Evolutionary conservation across 305 asterid species (phyloP).

Genomic region (Solanum hybrid): DNA sequence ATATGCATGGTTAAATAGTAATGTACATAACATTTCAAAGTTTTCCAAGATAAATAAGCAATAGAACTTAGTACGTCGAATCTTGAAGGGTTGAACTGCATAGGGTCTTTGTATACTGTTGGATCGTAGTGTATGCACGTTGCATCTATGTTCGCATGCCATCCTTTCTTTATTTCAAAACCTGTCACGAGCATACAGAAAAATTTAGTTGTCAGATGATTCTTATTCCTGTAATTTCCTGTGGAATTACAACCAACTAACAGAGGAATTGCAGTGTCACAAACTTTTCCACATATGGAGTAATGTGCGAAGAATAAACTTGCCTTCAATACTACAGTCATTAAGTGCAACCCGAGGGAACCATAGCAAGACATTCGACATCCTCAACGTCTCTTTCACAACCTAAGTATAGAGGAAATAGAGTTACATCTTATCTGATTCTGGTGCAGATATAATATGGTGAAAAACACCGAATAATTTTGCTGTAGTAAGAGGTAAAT

Average conservation of each 20-base stretch:
- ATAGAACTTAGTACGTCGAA: slow-evolving; percentile 30
- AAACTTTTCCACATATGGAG: neutral
- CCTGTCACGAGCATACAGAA: slow-evolving; percentile 21
- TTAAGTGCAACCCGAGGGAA: slow-evolving; percentile 43
- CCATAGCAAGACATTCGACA: slow-evolving; percentile 51
- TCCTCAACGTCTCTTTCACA: slow-evolving; percentile 54
- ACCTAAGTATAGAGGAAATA: slow-evolving; percentile 23
- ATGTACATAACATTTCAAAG: neutral
- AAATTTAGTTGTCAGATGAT: neutral
- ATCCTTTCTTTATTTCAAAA: slow-evolving; percentile 48
- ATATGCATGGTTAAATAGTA: neutral
- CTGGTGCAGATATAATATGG: neutral
- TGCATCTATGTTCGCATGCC: slow-evolving; percentile 54
- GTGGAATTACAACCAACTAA: neutral
- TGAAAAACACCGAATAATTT: neutral
- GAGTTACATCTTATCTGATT: neutral
- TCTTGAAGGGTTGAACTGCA: slow-evolving; percentile 49
- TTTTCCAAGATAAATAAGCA: neutral
- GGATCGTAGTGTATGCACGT: slow-evolving; percentile 51
- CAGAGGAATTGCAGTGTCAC: neutral
- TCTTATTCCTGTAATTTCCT: neutral
- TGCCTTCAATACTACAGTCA: slow-evolving; percentile 44
- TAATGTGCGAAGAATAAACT: neutral
- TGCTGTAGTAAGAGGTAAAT: neutral
- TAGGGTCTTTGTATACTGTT: slow-evolving; percentile 30